Evolutionary conservation across 2,329 filamentous ascomycete genomes (phyloP), one percentile per base, ranked within the genome.

Genomic region (Lecanicillium sp.): DNA sequence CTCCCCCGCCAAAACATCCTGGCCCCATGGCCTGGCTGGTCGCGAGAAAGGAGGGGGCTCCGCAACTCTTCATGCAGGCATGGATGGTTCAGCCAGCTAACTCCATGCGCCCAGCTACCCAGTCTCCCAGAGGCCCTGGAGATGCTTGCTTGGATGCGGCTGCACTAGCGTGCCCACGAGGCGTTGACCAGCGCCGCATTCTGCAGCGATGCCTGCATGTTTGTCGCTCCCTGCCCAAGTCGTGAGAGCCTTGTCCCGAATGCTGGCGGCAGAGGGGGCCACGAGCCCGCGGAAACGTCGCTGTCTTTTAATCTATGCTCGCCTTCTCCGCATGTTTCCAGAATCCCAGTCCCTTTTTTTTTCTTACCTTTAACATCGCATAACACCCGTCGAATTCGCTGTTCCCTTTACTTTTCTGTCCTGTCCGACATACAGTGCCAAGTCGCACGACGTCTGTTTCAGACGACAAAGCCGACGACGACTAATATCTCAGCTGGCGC

Each of bases 101-200:
- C 44, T 40, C 14, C 11, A 30, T 33, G 17, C 23, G n/a, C 26
- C 37, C 20, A n/a, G n/a, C n/a, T n/a, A n/a, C n/a, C n/a, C n/a
- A n/a, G n/a, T n/a, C n/a, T n/a, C n/a, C n/a, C n/a, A n/a, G n/a
- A n/a, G n/a, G n/a, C n/a, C n/a, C n/a, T n/a, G 36, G 44, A 29
- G 36, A 39, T 39, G 33, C 30, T 15, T 15, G 14, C 44, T 27
- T 32, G 27, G 21, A 26, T 40, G 44, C 24, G 44, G 44, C 44
- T 47, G 44, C 36, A 20, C 35, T 47, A 47, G 44, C 44, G 36
- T 47, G 27, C 37, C 44, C 44, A 47, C 37, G 44, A 47, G 44
- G 44, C 36, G 44, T 40, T 21, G 44, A 36, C 44, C 21, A 27
- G 19, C 27, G 33, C 36, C 37, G 40, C 37, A 17, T n/a, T 19